Conservation (phyloP, 2,329 filamentous ascomycete genomes). For the Monosporascus sp. region DNA sequence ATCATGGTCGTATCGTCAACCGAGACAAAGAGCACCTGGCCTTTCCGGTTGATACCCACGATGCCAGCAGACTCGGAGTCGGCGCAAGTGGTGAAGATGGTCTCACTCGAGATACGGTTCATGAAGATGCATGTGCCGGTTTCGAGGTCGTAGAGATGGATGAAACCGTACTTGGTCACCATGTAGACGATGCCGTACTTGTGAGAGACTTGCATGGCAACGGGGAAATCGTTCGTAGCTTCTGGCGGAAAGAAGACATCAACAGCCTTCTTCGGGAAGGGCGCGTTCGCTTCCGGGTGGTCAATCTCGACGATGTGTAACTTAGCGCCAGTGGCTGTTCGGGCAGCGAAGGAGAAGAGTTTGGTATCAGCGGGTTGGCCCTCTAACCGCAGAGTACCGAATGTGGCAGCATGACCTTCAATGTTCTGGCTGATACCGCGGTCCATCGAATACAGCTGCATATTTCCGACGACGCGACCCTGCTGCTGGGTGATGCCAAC, state of each 20-base stretch:
- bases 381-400: slow-evolving; percentile 83
- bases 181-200: slow-evolving; percentile 97
- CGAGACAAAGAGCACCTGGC: slow-evolving; percentile 89
- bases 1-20: slow-evolving; percentile 90
- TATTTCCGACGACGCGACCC: slow-evolving; percentile 87
- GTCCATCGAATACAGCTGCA: slow-evolving; percentile 96
- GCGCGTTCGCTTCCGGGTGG: slow-evolving; percentile 80
- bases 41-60: slow-evolving; percentile 93
- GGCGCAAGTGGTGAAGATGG: slow-evolving; percentile 89
- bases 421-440: slow-evolving; percentile 96
- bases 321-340: slow-evolving; percentile 84
- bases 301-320: slow-evolving; percentile 97
- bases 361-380: slow-evolving; percentile 88
- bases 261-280: slow-evolving; percentile 91
- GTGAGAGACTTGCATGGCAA: slow-evolving; percentile 93
- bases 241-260: slow-evolving; percentile 97
- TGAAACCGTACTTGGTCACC: slow-evolving; percentile 98
- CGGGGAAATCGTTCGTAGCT: slow-evolving; percentile 94
- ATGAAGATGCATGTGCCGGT: slow-evolving; percentile 95
- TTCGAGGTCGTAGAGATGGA: slow-evolving; percentile 97
- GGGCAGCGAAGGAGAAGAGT: slow-evolving; percentile 93
- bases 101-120: slow-evolving; percentile 99
- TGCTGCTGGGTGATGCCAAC: slow-evolving; percentile 93
- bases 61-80: slow-evolving; percentile 84
- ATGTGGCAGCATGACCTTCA: slow-evolving; percentile 92